Base-by-base conservation (phyloP, 176 grass and related monocot genomes). In the Cenchrus americanus region DNA sequence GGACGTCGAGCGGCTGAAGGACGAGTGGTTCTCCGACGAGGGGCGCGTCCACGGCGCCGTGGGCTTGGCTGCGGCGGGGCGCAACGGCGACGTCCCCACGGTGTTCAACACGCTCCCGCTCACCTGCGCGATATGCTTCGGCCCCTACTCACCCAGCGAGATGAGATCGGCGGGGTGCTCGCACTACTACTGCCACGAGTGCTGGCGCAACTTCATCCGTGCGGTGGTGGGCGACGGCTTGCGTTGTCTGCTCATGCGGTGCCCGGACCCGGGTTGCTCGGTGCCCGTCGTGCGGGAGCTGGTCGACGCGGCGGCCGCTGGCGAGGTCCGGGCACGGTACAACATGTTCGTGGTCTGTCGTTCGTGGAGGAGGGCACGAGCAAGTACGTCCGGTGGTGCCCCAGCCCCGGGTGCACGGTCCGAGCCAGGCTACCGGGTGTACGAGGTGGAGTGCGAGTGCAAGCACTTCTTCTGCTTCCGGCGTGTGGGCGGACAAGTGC, bases 321-420 rank as follows among this genome's bases (percentile, higher is more conserved):
- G 12, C 5, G 40, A 66, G 23, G 84, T 68, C n/a, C 72, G 5
- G 11, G 46, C 46, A 4, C 61, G 82, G 69, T 89, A 89, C 71
- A 63, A 27, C 1, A 8, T 7, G 54, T 89, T 89, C 66, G 2
- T 68, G 11, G 76, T 87, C 23, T 75, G 26, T 89, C 91, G 17
- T 89, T 62, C 66, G 68, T 92, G 51, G 87, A 92, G 69, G 84
- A 92, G 2, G 82, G 52, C 75, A 83, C 41, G 48, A 88, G 34
- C 60, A 80, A 30, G 57, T 75, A n/a, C 44, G 10, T 83, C 41
- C 71, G 60, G 65, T 93, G 91, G 91, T 93, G 85, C 77, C 87
- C 87, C 0, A 75, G 72, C 5, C 52, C 84, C 2, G 81, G 77
- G 2, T 93, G 88, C 86, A 57, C 18, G 77, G 41, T 77, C 48